Conservation (phyloP, 176 grass and related monocot genomes). For the Zea luxurians region DNA sequence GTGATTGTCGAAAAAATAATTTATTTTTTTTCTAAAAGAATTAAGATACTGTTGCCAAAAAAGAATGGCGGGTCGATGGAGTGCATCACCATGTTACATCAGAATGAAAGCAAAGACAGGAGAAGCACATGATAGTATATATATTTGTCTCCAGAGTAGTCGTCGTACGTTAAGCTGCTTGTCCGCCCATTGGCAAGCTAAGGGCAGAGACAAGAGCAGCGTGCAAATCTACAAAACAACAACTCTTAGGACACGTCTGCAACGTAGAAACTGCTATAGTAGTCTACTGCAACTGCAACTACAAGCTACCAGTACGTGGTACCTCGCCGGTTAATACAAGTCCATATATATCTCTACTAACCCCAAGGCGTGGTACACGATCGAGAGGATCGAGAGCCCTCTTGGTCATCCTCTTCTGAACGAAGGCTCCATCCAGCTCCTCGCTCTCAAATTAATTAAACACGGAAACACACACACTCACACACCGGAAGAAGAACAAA, state of each 20-base stretch:
- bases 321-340: constrained; percentile 29
- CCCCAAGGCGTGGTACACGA: constrained; percentile 6
- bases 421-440: not conserved
- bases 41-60: not conserved
- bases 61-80: not conserved
- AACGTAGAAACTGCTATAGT: not conserved
- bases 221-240: constrained; percentile 26
- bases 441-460: not conserved
- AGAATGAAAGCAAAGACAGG: not conserved
- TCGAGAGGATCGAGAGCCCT: not conserved
- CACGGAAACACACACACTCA: not conserved
- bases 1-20: not conserved
- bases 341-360: constrained; percentile 31
- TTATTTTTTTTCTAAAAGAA: not conserved
- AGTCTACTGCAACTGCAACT: not conserved
- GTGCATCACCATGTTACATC: not conserved
- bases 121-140: not conserved
- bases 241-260: constrained; percentile 24
- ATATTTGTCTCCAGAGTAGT: constrained; percentile 19
- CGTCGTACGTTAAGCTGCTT: constrained; percentile 23
- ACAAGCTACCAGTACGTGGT: not conserved
- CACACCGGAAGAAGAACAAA: not conserved
- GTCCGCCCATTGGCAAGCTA: constrained; percentile 20
- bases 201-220: not conserved
- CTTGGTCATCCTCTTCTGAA: constrained; percentile 21